Conservation (phyloP, 768 basidiomycete genomes). For the Boletellus sp. region DNA sequence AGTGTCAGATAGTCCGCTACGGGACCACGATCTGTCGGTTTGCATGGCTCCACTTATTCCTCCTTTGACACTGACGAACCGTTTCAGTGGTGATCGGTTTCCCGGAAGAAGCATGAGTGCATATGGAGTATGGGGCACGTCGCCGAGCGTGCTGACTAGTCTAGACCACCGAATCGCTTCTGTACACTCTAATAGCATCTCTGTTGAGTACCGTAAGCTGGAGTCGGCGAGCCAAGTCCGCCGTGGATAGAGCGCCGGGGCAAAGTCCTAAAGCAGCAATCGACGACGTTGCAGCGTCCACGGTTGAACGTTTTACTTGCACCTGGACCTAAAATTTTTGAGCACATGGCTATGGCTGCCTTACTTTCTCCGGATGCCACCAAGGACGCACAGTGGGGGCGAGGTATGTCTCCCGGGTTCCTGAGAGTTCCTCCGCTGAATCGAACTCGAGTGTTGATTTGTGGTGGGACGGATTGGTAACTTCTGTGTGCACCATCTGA, state of each 20-base stretch:
- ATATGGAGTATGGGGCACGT: neutral
- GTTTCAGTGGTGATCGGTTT: conserved; percentile 27
- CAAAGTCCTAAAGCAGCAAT: conserved; percentile 32
- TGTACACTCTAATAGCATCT: conserved; percentile 1
- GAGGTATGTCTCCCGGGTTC: conserved; percentile 26
- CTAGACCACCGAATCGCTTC: neutral
- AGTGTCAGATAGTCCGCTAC: conserved; percentile 29
- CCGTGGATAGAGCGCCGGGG: conserved; percentile 31
- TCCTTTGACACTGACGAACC: conserved; percentile 8
- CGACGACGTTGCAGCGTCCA: neutral
- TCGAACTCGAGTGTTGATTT: conserved; percentile 61
- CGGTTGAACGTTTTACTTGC: conserved; percentile 11
- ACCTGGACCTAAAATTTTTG: conserved; percentile 22
- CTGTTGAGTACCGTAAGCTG: neutral
- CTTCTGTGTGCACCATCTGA: neutral
- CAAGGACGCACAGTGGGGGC: conserved; percentile 43
- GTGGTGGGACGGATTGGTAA: conserved; percentile 86
- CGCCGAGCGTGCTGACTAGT: neutral
- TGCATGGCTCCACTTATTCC: neutral
- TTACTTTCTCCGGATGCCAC: conserved; percentile 20
- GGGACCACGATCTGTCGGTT: conserved; percentile 32
- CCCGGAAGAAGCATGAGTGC: conserved; percentile 12
- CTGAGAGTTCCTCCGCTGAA: conserved; percentile 16
- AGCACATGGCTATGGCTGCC: conserved; percentile 29
- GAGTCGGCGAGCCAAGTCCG: neutral